Evolutionary conservation across 331 rosid species (phyloP).

Genomic region (Stylosanthes scabra): DNA sequence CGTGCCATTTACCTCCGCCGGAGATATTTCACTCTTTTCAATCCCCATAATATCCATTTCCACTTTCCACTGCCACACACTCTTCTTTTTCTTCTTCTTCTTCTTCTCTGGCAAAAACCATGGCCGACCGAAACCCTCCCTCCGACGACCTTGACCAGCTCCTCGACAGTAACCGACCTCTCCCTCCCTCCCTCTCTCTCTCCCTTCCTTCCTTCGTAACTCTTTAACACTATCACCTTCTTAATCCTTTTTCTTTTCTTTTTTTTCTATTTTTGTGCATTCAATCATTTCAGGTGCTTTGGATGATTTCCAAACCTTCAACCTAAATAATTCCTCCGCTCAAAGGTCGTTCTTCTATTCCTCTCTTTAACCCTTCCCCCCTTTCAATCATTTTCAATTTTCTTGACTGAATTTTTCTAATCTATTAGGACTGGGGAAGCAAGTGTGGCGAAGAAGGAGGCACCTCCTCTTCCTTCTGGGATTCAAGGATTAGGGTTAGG

Average conservation of each 20-base stretch:
- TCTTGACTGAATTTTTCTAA: background rate
- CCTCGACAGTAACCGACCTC: conserved; percentile 70
- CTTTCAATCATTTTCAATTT: background rate
- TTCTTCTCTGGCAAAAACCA: conserved; percentile 29
- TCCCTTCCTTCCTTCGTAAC: too few species aligned
- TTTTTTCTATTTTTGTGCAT: conserved; percentile 3
- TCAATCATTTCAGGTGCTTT: conserved; percentile 78
- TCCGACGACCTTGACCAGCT: conserved; percentile 83
- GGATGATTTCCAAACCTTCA: conserved; percentile 86
- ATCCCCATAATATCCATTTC: too few species aligned
- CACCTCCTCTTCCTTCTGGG: conserved; percentile 61
- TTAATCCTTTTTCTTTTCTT: background rate
- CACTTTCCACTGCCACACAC: too few species aligned
- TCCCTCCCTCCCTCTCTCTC: background rate
- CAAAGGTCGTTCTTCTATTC: conserved; percentile 57
- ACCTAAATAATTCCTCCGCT: conserved; percentile 60
- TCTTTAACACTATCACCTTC: background rate
- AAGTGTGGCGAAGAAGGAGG: conserved; percentile 42
- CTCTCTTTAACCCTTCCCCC: background rate
- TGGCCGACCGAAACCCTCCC: conserved; percentile 61
- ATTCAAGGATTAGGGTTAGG: conserved; percentile 89
- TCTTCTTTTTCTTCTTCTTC: background rate
- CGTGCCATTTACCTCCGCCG: too few species aligned
- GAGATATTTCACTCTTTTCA: too few species aligned
- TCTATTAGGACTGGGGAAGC: conserved; percentile 46